Percentiles rank a stretch among this genome's conserved stretches.
phyloP scores from a whole-genome alignment of 2,329 filamentous ascomycete species.

The Metarhizium brunneum region DNA sequence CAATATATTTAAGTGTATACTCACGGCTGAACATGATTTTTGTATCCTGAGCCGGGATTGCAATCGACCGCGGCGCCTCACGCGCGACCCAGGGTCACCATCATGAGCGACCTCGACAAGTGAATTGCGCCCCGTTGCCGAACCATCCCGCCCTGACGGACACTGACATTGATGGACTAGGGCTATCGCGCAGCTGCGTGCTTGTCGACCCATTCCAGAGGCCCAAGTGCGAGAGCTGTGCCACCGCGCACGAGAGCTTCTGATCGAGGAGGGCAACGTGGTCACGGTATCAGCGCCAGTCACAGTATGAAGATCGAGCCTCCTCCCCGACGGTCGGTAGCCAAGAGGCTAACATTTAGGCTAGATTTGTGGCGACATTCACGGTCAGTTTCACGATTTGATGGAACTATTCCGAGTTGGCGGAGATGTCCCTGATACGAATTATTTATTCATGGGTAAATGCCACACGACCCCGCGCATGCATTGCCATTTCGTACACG shows the following conservation, averaged over 20 bases:
- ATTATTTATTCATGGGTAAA: conserved; percentile 91
- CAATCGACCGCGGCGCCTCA: conserved; percentile 11
- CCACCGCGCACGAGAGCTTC: conserved; percentile 89
- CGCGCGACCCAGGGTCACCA: conserved; percentile 6
- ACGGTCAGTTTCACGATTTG: conserved; percentile 91
- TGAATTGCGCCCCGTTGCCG: conserved; percentile 31
- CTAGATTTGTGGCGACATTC: conserved; percentile 91
- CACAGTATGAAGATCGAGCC: conserved; percentile 48
- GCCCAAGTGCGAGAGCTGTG: conserved; percentile 91
- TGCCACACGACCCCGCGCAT: neutral
- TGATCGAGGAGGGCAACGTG: conserved; percentile 97
- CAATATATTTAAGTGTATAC: no score
- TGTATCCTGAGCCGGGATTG: conserved; percentile 6
- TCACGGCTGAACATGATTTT: conserved; percentile 18
- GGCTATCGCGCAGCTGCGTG: conserved; percentile 89
- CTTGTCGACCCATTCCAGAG: conserved; percentile 93
- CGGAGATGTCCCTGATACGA: conserved; percentile 88
- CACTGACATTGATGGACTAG: conserved; percentile 33
- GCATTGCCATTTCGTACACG: neutral
- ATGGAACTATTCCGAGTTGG: conserved; percentile 96
- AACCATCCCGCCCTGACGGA: neutral
- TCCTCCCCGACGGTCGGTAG: neutral
- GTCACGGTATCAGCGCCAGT: conserved; percentile 92
- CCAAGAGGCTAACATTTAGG: neutral
- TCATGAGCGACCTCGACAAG: conserved; percentile 93